Conservation (phyloP, 2,329 filamentous ascomycete genomes). For the Xylaria sp. region DNA sequence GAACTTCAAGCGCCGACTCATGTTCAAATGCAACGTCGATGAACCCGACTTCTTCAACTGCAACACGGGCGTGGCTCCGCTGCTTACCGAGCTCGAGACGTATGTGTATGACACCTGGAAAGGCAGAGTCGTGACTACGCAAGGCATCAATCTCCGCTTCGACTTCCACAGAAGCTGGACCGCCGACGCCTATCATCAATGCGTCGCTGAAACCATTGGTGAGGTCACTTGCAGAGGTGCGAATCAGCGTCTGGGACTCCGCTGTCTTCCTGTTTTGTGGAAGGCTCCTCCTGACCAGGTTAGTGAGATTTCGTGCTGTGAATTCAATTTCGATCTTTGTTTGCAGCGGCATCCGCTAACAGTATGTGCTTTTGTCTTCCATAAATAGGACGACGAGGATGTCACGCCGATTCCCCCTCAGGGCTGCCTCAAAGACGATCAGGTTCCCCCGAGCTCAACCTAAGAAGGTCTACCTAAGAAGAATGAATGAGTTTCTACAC, state of each 20-base stretch:
- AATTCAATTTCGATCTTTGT: neutral
- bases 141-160: slow-evolving; percentile 24
- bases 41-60: slow-evolving; percentile 18
- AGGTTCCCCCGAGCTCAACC: slow-evolving; percentile 14
- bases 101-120: slow-evolving; percentile 13
- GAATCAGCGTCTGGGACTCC: slow-evolving; percentile 12
- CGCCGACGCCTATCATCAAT: slow-evolving; percentile 12
- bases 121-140: neutral
- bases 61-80: slow-evolving; percentile 14
- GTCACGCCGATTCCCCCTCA: slow-evolving; percentile 7
- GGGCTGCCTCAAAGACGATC: neutral
- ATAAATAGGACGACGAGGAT: slow-evolving; percentile 12
- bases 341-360: neutral
- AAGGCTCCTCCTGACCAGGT: slow-evolving; percentile 5
- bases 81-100: slow-evolving; percentile 9
- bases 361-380: neutral
- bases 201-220: slow-evolving; percentile 17
- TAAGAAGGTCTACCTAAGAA: neutral
- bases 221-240: slow-evolving; percentile 7
- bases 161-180: slow-evolving; percentile 20
- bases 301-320: neutral
- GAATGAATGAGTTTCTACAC: neutral
- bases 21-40: slow-evolving; percentile 16
- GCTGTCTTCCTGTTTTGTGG: slow-evolving; percentile 16
- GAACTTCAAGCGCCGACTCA: slow-evolving; percentile 33